Conservation (phyloP, 331 rosid species). For the Erythrophleum ivorense region DNA sequence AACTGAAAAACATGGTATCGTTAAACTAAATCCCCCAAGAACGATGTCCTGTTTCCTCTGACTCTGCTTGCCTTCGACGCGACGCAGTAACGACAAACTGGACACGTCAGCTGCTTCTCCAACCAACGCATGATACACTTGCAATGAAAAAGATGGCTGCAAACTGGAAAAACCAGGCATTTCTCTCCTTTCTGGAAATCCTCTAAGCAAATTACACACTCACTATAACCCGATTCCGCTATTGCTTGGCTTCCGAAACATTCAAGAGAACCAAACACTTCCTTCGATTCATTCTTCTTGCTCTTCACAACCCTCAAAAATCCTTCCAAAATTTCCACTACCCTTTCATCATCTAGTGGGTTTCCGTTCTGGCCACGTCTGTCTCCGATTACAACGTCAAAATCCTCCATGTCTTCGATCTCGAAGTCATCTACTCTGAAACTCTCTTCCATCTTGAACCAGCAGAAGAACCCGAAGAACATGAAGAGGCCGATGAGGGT, state of each 20-base stretch:
- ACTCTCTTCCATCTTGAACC: background rate
- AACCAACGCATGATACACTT: slow-evolving; percentile 38
- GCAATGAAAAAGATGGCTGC: slow-evolving; percentile 40
- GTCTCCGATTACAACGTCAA: background rate
- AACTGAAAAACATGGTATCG: no score
- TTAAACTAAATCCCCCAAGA: no score
- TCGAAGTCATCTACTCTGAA: background rate
- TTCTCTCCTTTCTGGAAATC: slow-evolving; percentile 38
- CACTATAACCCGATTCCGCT: background rate
- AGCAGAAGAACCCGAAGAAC: background rate
- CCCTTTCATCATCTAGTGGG: background rate
- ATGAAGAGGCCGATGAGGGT: background rate
- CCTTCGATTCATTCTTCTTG: background rate
- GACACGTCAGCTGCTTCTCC: slow-evolving; percentile 33
- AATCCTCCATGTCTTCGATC: background rate
- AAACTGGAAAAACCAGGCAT: slow-evolving; percentile 27
- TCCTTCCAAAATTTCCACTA: background rate
- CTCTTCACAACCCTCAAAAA: slow-evolving; percentile 22
- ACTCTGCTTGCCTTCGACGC: background rate
- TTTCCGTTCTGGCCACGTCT: background rate
- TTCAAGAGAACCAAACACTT: background rate
- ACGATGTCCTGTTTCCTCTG: background rate
- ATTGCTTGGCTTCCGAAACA: slow-evolving; percentile 12
- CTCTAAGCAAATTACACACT: slow-evolving; percentile 44
- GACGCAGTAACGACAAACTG: slow-evolving; percentile 36